phyloP scores from a whole-genome alignment of 1,284 basidiomycete genomes.

The Apiotrichum laibachii region DNA sequence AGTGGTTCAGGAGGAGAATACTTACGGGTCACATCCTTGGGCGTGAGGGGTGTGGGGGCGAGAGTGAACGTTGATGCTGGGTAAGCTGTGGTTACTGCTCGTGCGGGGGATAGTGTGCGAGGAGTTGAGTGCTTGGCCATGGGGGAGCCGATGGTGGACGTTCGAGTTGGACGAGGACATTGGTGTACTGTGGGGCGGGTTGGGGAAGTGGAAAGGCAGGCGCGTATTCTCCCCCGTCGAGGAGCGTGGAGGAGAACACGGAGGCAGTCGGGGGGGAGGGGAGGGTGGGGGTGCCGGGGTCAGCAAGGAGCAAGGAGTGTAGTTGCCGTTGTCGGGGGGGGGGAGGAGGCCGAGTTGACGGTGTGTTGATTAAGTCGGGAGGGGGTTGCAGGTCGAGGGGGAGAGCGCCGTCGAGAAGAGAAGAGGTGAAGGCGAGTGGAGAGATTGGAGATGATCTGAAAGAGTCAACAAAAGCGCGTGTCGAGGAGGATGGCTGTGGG shows the following conservation, averaged over 20 bases:
- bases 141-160: background rate
- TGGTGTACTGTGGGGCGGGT: background rate
- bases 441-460: no score
- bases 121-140: background rate
- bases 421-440: no score
- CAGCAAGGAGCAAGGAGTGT: background rate
- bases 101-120: background rate
- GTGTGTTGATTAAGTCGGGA: background rate
- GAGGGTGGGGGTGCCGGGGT: background rate
- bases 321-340: background rate
- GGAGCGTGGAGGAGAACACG: background rate
- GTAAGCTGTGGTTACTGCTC: conserved; percentile 1
- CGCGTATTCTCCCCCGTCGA: background rate
- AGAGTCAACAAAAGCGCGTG: no score
- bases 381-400: no score
- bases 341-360: background rate
- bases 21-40: background rate
- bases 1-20: background rate
- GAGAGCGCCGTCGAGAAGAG: no score
- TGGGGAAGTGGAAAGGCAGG: background rate
- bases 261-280: no score
- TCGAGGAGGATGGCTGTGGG: no score
- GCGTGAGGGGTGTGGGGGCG: background rate
- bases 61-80: background rate
- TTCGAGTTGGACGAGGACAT: background rate